Conservation (phyloP, 495 filamentous ascomycete genomes). For the Apodospora peruviana region DNA sequence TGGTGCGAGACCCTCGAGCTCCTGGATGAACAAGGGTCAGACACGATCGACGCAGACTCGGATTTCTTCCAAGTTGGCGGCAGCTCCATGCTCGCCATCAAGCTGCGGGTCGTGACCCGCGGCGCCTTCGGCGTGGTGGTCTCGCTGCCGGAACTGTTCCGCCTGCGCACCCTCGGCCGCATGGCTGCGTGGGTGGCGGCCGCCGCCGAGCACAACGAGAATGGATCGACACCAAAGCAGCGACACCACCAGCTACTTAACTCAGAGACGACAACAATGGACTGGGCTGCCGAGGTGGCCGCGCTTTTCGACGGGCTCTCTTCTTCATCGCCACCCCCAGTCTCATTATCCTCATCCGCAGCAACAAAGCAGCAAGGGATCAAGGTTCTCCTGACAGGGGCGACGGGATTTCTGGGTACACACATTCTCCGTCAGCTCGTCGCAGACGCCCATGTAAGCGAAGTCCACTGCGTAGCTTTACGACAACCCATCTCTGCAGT, state of each 20-base stretch:
- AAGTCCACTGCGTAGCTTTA: conserved; percentile 21
- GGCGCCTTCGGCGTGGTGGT: conserved; percentile 4
- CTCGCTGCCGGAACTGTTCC: conserved; percentile 19
- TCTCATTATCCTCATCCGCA: neutral
- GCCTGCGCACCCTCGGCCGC: conserved; percentile 17
- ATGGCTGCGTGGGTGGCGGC: conserved; percentile 20
- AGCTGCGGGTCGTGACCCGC: conserved; percentile 16
- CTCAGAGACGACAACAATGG: conserved; percentile 1
- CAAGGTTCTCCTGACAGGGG: conserved; percentile 10
- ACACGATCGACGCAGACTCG: conserved; percentile 9
- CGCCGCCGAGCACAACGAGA: neutral
- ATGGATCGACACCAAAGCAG: neutral
- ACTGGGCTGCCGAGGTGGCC: conserved; percentile 23
- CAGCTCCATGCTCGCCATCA: conserved; percentile 27
- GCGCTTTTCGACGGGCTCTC: neutral
- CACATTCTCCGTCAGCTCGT: conserved; percentile 10
- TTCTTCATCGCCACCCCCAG: neutral
- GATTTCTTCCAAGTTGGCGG: conserved; percentile 40
- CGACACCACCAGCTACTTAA: neutral
- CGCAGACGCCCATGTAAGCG: neutral
- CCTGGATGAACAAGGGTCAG: neutral
- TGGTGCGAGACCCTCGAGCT: conserved; percentile 5
- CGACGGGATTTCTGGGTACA: conserved; percentile 8
- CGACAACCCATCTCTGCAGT: conserved; percentile 7
- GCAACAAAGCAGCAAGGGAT: neutral